Base-by-base conservation (phyloP, 2,329 filamentous ascomycete genomes). In the Hymenoscyphus infarciens region DNA sequence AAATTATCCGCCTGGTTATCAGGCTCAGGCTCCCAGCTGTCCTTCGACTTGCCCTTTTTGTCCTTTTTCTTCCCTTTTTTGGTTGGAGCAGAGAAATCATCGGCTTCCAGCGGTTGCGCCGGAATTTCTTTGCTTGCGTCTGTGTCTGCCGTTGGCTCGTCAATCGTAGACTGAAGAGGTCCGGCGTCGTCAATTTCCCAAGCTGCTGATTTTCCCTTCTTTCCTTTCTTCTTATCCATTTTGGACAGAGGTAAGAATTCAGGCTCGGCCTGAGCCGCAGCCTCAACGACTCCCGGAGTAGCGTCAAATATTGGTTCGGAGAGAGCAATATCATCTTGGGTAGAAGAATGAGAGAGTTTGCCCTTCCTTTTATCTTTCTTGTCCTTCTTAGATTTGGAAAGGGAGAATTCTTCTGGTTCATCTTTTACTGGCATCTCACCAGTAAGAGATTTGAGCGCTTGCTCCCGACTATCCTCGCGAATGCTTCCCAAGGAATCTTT, bases 41-140 rank as follows among this genome's bases (percentile, higher is more conserved):
- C 16, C 5, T 25, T 42, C 4, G 60, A 57, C 49, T 60, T 58
- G 22, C 49, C 55, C 29, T 68, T 62, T 49, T 64, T 62, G 8
- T 55, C 54, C 71, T 64, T 80, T 60, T 72, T 76, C 69, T 75
- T 76, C 54, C 67, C 65, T 63, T 74, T 75, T 69, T 73, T 75
- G 27, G 70, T 60, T 19, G 61, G 42, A n/a, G 64, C 27, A 22
- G 25, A 61, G 31, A 64, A 62, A 13, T 64, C 56, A 25, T 65
- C n/a, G 8, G 19, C 42, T n/a, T 61, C 59, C 5, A 11, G 29
- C 22, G 27, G 11, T 11, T 16, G 35, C 13, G 61, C 59, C 5
- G n/a, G 33, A 25, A 53, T 19, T n/a, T 63, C 55, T 16, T 22
- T 45, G 55, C 52, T 56, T 58, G 53, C 19, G 19, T 60, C 58